Evolutionary conservation across 2,329 filamentous ascomycete species (phyloP).

Genomic region (Aspergillus ochraceoroseus): DNA sequence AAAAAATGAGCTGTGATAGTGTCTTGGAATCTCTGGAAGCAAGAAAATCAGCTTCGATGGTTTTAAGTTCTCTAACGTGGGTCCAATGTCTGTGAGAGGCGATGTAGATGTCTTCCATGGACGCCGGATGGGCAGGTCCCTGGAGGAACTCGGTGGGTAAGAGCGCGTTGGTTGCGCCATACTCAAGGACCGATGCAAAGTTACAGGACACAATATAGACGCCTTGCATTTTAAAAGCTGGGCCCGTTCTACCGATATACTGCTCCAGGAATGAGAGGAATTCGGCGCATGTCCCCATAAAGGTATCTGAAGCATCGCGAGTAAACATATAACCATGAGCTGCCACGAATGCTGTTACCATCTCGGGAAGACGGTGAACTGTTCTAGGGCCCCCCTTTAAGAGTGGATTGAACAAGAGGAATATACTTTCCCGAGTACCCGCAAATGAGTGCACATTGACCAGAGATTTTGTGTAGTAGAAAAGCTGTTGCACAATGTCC

Average conservation of each 20-base stretch:
- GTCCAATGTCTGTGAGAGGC: conserved; percentile 25
- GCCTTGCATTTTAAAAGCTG: conserved; percentile 51
- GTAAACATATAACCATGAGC: conserved; percentile 51
- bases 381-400: conserved; percentile 41
- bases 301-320: conserved; percentile 33
- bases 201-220: conserved; percentile 53
- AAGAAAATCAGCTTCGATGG: conserved; percentile 16
- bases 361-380: conserved; percentile 26
- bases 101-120: conserved; percentile 14
- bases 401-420: conserved; percentile 52
- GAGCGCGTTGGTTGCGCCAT: conserved; percentile 43
- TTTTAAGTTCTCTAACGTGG: conserved; percentile 11
- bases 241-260: conserved; percentile 46
- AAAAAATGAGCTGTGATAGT: conserved; percentile 31
- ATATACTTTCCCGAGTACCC: conserved; percentile 54
- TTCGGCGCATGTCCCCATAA: conserved; percentile 36
- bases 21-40: conserved; percentile 15
- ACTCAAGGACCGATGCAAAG: conserved; percentile 53
- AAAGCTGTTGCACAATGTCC: conserved; percentile 54
- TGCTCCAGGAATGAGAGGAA: conserved; percentile 47
- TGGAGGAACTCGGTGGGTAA: conserved; percentile 28
- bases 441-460: conserved; percentile 52
- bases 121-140: conserved; percentile 12
- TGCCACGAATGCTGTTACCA: conserved; percentile 50
- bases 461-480: conserved; percentile 56